Evolutionary conservation across 257 asterid genomes (phyloP).

Genomic region (Solanum arcanum): DNA sequence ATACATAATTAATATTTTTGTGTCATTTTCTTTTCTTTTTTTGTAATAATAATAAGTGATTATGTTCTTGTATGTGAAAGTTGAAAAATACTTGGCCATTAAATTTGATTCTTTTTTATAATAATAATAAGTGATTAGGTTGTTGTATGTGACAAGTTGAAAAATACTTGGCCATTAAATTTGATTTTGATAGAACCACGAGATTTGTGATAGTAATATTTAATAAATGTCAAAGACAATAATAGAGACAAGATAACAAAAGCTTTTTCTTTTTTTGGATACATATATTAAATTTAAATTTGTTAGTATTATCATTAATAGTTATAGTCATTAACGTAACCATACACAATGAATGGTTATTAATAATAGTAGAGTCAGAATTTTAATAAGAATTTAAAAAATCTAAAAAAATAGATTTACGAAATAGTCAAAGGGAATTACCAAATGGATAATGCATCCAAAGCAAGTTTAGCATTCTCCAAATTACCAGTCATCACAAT

Average conservation of each 20-base stretch:
- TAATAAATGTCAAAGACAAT: neutral
- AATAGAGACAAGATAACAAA: neutral
- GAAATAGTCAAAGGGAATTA: neutral
- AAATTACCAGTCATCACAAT: constrained; percentile 75
- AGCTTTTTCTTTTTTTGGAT: neutral
- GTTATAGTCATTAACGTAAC: neutral
- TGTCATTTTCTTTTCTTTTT: neutral
- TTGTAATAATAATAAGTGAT: neutral
- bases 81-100: neutral
- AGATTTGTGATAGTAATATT: neutral
- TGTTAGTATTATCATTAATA: neutral
- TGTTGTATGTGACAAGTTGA: too few relatives aligned
- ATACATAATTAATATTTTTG: too few relatives aligned
- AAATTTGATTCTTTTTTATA: neutral
- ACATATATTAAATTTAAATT: neutral
- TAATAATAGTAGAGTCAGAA: too few relatives aligned
- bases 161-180: too few relatives aligned
- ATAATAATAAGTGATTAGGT: too few relatives aligned
- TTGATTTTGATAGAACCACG: neutral
- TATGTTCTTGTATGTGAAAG: neutral
- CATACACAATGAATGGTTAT: neutral
- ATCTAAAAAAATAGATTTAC: too few relatives aligned
- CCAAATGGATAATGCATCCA: constrained; percentile 80
- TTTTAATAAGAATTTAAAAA: too few relatives aligned
- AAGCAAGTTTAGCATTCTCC: constrained; percentile 52